Percentiles rank a stretch among this genome's conserved stretches.
phyloP scores from a whole-genome alignment of 1,284 basidiomycete species.

The Taiwanofungus camphoratus region DNA sequence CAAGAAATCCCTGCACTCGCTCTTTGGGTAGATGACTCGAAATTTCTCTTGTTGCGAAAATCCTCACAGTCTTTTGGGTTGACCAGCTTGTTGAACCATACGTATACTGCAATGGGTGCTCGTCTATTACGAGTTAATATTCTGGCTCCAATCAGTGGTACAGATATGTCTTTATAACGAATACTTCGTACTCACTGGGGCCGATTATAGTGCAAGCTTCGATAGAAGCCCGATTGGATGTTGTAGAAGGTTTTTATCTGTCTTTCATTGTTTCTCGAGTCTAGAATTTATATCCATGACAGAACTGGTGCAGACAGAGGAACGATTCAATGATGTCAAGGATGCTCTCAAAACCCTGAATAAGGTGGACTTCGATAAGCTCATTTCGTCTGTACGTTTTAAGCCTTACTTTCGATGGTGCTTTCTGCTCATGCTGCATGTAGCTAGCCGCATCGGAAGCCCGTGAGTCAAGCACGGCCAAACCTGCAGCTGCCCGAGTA shows the following conservation, averaged over 20 bases:
- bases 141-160: constrained; percentile 78
- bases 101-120: constrained; percentile 84
- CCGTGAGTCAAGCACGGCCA: constrained; percentile 44
- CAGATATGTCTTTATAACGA: background rate
- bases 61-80: no score
- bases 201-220: constrained; percentile 44
- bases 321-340: constrained; percentile 63
- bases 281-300: constrained; percentile 13
- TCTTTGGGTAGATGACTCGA: constrained; percentile 61
- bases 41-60: no score
- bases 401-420: background rate
- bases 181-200: background rate
- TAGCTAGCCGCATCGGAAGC: constrained; percentile 64
- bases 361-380: constrained; percentile 84
- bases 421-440: background rate
- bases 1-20: constrained; percentile 60
- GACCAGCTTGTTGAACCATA: constrained; percentile 65
- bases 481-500: constrained; percentile 64
- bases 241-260: constrained; percentile 59
- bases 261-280: background rate
- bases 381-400: constrained; percentile 65
- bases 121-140: constrained; percentile 78
- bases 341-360: constrained; percentile 66
- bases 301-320: constrained; percentile 77
- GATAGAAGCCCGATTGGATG: constrained; percentile 79